Conservation (phyloP, 2,329 filamentous ascomycete species). For the Fusarium tanahbumbuense region DNA sequence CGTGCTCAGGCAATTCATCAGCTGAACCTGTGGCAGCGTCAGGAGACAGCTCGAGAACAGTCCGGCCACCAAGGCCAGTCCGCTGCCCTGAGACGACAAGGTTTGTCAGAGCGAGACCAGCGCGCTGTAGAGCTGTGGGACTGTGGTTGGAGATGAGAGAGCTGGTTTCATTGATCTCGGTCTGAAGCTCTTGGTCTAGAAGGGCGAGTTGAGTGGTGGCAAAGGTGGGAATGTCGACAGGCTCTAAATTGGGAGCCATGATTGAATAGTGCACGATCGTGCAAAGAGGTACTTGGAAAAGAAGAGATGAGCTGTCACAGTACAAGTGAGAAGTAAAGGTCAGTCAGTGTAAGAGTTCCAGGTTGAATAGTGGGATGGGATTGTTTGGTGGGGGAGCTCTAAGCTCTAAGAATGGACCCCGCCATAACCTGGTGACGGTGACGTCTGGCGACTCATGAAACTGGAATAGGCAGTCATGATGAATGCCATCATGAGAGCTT, state of each 20-base stretch:
- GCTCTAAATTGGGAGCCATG: conserved; percentile 54
- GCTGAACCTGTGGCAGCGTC: conserved; percentile 74
- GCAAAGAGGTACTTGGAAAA: not conserved
- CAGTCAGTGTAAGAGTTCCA: conserved; percentile 17
- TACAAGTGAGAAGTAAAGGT: not conserved
- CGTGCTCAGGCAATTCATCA: conserved; percentile 76
- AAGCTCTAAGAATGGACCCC: conserved; percentile 35
- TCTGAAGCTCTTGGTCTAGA: conserved; percentile 76
- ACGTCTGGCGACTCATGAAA: conserved; percentile 24
- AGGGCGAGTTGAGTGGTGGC: conserved; percentile 77
- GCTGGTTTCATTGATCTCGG: conserved; percentile 77
- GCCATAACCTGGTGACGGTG: conserved; percentile 31
- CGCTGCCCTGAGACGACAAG: conserved; percentile 79
- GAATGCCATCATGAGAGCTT: conserved; percentile 11
- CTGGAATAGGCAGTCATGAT: conserved; percentile 10
- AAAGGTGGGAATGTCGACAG: conserved; percentile 75
- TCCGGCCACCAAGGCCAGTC: conserved; percentile 91
- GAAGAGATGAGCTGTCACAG: not conserved
- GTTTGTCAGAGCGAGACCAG: conserved; percentile 83
- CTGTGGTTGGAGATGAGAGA: conserved; percentile 74
- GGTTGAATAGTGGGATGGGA: conserved; percentile 24
- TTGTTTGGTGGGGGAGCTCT: conserved; percentile 23
- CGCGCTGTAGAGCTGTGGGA: conserved; percentile 76
- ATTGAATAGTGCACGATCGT: not conserved
- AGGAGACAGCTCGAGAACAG: conserved; percentile 81